Conservation (phyloP, 2,329 filamentous ascomycete genomes). For the Coniochaeta sp. region DNA sequence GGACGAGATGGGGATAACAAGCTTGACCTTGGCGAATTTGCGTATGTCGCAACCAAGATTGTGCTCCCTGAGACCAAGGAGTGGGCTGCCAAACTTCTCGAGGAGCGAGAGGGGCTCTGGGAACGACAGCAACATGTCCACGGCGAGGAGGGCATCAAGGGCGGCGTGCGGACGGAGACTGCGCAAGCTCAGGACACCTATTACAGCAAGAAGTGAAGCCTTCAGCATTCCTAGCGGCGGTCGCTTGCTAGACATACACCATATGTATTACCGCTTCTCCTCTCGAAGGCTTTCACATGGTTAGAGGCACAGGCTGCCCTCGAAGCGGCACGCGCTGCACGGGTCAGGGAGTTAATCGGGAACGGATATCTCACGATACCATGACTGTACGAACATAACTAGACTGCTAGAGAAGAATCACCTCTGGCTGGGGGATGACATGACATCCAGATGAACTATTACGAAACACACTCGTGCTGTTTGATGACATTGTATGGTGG, state of each 20-base stretch:
- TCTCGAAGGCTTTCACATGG: not conserved
- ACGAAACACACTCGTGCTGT: not conserved
- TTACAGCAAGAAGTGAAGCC: slow-evolving; percentile 23
- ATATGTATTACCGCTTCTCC: not conserved
- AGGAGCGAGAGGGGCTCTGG: slow-evolving; percentile 73
- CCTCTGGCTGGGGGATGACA: not conserved
- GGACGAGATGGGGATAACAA: slow-evolving; percentile 31
- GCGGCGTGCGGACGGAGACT: slow-evolving; percentile 28
- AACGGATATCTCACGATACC: not conserved
- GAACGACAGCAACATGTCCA: slow-evolving; percentile 37
- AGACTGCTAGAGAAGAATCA: not conserved
- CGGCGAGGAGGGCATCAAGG: slow-evolving; percentile 33
- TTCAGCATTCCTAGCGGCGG: not conserved
- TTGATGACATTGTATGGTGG: no score
- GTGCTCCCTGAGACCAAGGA: slow-evolving; percentile 67
- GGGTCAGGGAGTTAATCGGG: not conserved
- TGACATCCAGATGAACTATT: not conserved
- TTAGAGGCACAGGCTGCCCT: not conserved
- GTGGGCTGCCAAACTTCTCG: slow-evolving; percentile 71
- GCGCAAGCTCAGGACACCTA: slow-evolving; percentile 40
- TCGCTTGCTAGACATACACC: not conserved
- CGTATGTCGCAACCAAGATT: slow-evolving; percentile 67
- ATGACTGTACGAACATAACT: not conserved
- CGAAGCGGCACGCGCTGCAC: not conserved
- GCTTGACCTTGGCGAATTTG: slow-evolving; percentile 80